Conservation (phyloP, 371 early-diverging fungal species). For the Saksenaea oblongispora region DNA sequence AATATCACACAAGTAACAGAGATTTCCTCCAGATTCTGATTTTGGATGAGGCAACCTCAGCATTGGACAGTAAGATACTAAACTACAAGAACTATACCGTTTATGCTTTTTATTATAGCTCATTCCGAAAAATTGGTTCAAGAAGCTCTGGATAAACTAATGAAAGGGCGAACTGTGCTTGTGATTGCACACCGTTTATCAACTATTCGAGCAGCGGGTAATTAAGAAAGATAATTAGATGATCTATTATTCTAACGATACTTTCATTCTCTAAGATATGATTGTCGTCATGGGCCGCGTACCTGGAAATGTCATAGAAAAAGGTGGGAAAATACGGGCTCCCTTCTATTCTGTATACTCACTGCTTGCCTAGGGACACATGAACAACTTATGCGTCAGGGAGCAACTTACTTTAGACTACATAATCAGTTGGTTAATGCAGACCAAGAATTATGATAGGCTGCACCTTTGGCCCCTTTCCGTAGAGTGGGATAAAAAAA, state of each 20-base stretch:
- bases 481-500: too few relatives aligned
- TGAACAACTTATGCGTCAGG: slow-evolving; percentile 50
- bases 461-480: background rate
- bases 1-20: background rate
- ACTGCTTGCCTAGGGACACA: slow-evolving; percentile 44
- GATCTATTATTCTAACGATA: background rate
- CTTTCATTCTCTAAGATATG: slow-evolving; percentile 24
- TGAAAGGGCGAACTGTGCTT: slow-evolving; percentile 72
- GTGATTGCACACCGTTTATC: slow-evolving; percentile 80
- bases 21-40: slow-evolving; percentile 51
- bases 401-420: slow-evolving; percentile 53
- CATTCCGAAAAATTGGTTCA: slow-evolving; percentile 74
- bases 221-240: background rate
- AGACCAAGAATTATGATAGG: background rate
- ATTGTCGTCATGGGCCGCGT: slow-evolving; percentile 68
- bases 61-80: slow-evolving; percentile 45
- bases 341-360: background rate
- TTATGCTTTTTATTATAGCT: slow-evolving; percentile 21
- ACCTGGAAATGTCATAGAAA: slow-evolving; percentile 65
- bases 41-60: slow-evolving; percentile 82
- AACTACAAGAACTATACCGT: background rate
- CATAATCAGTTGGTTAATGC: slow-evolving; percentile 42
- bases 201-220: slow-evolving; percentile 68
- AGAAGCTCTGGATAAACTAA: slow-evolving; percentile 65
- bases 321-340: slow-evolving; percentile 32